Conservation (phyloP, 2,329 filamentous ascomycete genomes). For the Epichloe sp. region DNA sequence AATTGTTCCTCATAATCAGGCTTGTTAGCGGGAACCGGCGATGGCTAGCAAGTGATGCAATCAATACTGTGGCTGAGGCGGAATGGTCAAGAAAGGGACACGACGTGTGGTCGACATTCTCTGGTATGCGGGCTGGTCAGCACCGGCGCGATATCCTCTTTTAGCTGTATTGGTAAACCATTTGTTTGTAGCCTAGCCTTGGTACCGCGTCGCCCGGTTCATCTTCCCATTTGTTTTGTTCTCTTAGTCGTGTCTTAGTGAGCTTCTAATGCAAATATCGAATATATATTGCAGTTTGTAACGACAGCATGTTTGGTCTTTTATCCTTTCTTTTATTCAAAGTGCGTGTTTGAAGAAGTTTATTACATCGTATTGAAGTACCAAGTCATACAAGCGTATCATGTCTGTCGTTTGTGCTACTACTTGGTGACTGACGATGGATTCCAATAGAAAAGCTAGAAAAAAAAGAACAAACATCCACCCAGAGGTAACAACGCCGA, state of each 20-base stretch:
- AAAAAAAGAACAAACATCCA: not conserved
- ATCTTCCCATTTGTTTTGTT: slow-evolving; percentile 29
- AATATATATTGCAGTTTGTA: slow-evolving; percentile 22
- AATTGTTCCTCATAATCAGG: slow-evolving; percentile 1
- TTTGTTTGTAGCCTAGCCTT: slow-evolving; percentile 17
- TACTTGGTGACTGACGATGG: not conserved
- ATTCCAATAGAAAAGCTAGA: not conserved
- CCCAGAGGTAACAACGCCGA: not conserved
- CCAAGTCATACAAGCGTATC: too few relatives aligned
- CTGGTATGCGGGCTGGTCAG: slow-evolving; percentile 7
- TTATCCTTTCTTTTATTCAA: not conserved
- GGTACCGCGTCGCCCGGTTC: slow-evolving; percentile 9
- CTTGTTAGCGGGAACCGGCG: slow-evolving; percentile 3
- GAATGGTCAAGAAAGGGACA: slow-evolving; percentile 3
- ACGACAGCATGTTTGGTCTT: not conserved
- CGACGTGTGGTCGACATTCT: slow-evolving; percentile 10
- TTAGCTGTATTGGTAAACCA: slow-evolving; percentile 16
- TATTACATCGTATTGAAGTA: too few relatives aligned
- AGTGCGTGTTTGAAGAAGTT: too few relatives aligned
- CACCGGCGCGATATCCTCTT: slow-evolving; percentile 6
- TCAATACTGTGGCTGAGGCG: slow-evolving; percentile 5
- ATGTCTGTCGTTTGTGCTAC: not conserved
- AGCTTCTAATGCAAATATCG: slow-evolving; percentile 53
- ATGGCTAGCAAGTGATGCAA: slow-evolving; percentile 9
- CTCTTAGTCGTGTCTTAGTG: slow-evolving; percentile 41